Evolutionary conservation across 2,329 filamentous ascomycete genomes (phyloP), one percentile per base, ranked within the genome.

Genomic region (Apiospora koreana): DNA sequence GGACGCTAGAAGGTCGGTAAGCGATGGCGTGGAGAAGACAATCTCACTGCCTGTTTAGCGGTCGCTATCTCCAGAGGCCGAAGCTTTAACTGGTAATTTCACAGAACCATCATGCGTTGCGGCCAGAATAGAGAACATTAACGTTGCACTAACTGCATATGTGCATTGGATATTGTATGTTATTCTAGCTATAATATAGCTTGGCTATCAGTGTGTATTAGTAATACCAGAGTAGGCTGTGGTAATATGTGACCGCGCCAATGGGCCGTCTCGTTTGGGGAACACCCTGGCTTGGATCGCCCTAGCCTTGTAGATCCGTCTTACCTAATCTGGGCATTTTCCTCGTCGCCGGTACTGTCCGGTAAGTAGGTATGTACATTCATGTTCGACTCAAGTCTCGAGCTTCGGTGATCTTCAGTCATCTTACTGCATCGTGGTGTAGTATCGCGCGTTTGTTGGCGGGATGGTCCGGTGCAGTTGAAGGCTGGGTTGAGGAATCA

Each of bases 261-360:
- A 45, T 45, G 64, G 38, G 64, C 28, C 64, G n/a, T 31, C 64
- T 45, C 38, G 28, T 18, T 50, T 50, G 43, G 45, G 66, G 66
- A 54, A 68, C 14, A 54, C 46, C 66, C 66, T 54, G 45, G 66
- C 66, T 31, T 38, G 23, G 66, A 68, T 68, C 66, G 45, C 23
- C 66, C 66, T 45, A 54, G 66, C 66, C 35, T 48, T 41, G 66
- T 68, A 54, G 66, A 68, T 68, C 66, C 25, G 45, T 48, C 66
- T 68, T 68, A 54, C 66, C 66, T 21, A 21, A 67, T 67, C 18
- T 23, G 45, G 43, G 41, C 41, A 45, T 66, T 14, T 25, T 6
- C 16, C 18, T 58, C 18, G 41, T 45, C 23, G 64, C 23, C 31
- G 12, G 65, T 42, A 18, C 65, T 38, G 25, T 41, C 35, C 9